Base-by-base conservation (phyloP, 2,329 filamentous ascomycete species). In the Calonectria pseudoturangicola region DNA sequence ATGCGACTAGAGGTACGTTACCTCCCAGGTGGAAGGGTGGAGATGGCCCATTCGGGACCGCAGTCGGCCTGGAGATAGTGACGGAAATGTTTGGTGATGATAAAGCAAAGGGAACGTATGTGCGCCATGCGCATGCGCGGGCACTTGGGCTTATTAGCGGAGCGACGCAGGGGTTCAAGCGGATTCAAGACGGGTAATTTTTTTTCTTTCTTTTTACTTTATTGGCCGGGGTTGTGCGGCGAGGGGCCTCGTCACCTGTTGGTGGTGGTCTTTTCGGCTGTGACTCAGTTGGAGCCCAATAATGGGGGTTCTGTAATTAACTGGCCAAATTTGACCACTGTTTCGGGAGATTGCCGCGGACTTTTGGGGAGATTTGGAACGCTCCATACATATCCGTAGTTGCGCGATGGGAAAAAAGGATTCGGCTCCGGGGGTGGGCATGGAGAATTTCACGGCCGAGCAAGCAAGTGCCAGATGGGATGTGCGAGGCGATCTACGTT, bases 141-240 rank as follows among this genome's bases (percentile, higher is more conserved):
- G 21, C 21, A 21, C n/a, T 6, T 39, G 18, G 51, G 16, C 12
- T 41, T 60, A 60, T 41, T 60, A 60, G 54, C 54, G 36, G 54
- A 60, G 54, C 54, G 33, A 41, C 54, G 27, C 54, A 60, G 54
- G 54, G 54, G 54, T 60, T 21, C 21, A 39, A 10, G 54, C 54
- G 54, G 33, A 36, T 60, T 60, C 54, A 27, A 60, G 33, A 60
- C 54, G 54, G 54, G 54, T 25, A 60, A 41, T 60, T 60, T 60
- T 41, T 16, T 10, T 39, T 51, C 45, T 48, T 9, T 47, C n/a
- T n/a, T 10, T 9, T 47, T 47, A 41, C 39, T 41, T 43, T 9
- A 21, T 25, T 48, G 45, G n/a, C 45, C 45, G n/a, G 45, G 45
- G 45, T 48, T 48, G 12, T 4, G 0, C 25, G n/a, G 25, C 45